phyloP scores from a whole-genome alignment of 1,284 basidiomycete species.

The Ustilago vetiveriae region DNA sequence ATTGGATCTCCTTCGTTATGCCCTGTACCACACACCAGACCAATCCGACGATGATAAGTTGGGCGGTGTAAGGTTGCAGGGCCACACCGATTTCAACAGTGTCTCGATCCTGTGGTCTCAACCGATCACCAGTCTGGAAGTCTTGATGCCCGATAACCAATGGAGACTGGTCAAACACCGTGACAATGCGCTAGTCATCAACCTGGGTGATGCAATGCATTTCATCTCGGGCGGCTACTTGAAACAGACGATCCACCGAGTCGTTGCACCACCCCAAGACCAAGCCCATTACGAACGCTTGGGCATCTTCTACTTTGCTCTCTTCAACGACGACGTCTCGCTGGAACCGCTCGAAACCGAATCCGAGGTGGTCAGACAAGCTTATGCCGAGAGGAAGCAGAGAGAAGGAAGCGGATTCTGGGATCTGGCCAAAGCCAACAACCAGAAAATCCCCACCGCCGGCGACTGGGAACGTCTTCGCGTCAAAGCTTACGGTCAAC shows the following conservation, averaged over 20 bases:
- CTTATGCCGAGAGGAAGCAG: conserved; percentile 24
- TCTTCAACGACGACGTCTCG: conserved; percentile 66
- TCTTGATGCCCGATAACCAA: conserved; percentile 68
- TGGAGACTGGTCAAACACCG: conserved; percentile 69
- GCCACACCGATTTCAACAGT: conserved; percentile 69
- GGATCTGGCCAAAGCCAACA: conserved; percentile 34
- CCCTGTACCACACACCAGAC: conserved; percentile 68
- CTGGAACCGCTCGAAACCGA: conserved; percentile 64
- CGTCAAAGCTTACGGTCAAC: conserved; percentile 64
- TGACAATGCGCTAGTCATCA: conserved; percentile 64
- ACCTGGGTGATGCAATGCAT: conserved; percentile 64
- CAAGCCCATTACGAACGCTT: conserved; percentile 67
- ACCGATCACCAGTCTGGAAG: conserved; percentile 69
- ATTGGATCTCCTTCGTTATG: conserved; percentile 69
- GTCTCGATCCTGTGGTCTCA: conserved; percentile 69
- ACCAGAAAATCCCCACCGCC: conserved; percentile 54
- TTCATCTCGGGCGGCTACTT: conserved; percentile 63
- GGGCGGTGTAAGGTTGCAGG: conserved; percentile 69
- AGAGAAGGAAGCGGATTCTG: conserved; percentile 49
- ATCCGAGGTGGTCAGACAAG: conserved; percentile 59
- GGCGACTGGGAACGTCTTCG: conserved; percentile 64
- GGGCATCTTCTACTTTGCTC: conserved; percentile 69
- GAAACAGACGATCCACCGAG: conserved; percentile 68
- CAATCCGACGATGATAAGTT: conserved; percentile 63
- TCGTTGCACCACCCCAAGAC: conserved; percentile 68